phyloP scores from a whole-genome alignment of 495 filamentous ascomycete genomes.

The Lasiosphaeriaceae sp. region DNA sequence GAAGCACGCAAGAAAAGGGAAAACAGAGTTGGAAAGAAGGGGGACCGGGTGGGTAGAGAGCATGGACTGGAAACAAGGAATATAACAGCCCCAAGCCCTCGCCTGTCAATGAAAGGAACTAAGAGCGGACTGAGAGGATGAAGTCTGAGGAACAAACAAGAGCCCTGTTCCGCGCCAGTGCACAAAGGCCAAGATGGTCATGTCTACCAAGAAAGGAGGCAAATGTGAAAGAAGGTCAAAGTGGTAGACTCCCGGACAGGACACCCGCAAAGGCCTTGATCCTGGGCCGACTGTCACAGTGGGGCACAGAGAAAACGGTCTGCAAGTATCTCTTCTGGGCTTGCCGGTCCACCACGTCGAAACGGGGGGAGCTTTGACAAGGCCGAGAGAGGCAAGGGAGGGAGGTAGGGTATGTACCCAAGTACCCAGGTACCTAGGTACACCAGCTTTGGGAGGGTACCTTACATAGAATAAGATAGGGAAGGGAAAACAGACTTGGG shows the following conservation, averaged over 20 bases:
- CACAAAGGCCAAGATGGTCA: too few relatives aligned
- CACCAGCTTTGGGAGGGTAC: not conserved
- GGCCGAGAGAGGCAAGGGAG: not conserved
- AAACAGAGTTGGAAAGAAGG: constrained; percentile 1
- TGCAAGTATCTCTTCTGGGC: constrained; percentile 8
- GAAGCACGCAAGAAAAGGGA: not conserved
- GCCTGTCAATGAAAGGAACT: not conserved
- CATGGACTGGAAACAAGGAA: constrained; percentile 13
- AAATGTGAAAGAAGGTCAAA: constrained; percentile 16
- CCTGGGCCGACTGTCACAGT: constrained; percentile 25
- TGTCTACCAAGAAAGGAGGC: constrained; percentile 4
- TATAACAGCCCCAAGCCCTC: constrained; percentile 8
- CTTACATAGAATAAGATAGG: not conserved
- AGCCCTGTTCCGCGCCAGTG: not conserved
- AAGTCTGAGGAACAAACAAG: not conserved
- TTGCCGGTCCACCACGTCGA: constrained; percentile 8
- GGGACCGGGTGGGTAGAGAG: not conserved
- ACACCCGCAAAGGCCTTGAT: constrained; percentile 23
- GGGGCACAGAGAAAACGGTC: constrained; percentile 18
- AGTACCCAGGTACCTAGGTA: not conserved
- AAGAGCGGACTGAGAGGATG: not conserved
- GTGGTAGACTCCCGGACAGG: constrained; percentile 22
- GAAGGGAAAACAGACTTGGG: not conserved
- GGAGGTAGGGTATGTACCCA: not conserved
- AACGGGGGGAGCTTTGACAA: constrained; percentile 12